Percentiles rank a stretch among this genome's conserved stretches.
These are phyloP conservation scores for Lepidium aucheri DNA, from an alignment of 345 rosid species.

Conservation along the genomic window DNA sequence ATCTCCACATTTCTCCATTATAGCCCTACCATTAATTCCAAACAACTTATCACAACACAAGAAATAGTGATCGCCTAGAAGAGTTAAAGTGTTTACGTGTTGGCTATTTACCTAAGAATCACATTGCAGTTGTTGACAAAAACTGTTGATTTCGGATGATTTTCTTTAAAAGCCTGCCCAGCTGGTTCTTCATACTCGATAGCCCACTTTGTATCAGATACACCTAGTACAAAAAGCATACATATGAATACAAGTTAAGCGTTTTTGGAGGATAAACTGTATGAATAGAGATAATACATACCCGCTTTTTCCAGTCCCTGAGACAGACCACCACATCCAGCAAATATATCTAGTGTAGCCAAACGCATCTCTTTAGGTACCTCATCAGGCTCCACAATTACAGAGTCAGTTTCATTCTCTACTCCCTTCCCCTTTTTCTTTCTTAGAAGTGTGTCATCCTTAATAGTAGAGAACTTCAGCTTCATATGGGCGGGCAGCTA, in stretches of 20 bases:
- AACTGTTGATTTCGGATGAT: conserved; percentile 61
- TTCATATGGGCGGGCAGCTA: conserved; percentile 58
- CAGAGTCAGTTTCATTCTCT: conserved; percentile 43
- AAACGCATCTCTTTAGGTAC: conserved; percentile 28
- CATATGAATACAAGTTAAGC: neutral
- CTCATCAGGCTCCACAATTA: conserved; percentile 28
- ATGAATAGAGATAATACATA: conserved; percentile 12
- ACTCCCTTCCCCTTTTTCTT: conserved; percentile 73
- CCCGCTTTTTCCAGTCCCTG: conserved; percentile 64
- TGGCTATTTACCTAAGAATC: conserved; percentile 46
- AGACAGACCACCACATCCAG: conserved; percentile 86
- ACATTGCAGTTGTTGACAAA: conserved; percentile 81
- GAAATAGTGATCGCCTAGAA: neutral
- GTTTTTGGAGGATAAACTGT: neutral
- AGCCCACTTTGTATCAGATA: conserved; percentile 69
- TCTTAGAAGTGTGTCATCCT: conserved; percentile 39
- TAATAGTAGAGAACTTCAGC: conserved; percentile 39
- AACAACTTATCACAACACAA: neutral
- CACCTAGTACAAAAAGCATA: conserved; percentile 45
- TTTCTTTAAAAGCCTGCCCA: conserved; percentile 61
- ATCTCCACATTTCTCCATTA: conserved; percentile 75
- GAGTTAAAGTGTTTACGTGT: neutral
- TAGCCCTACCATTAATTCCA: conserved; percentile 45
- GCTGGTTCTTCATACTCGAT: conserved; percentile 94
- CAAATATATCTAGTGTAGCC: conserved; percentile 74